These are phyloP conservation scores for Cardamine chenopodiifolia DNA, from an alignment of 345 rosid genomes.

Conservation along the genomic window DNA sequence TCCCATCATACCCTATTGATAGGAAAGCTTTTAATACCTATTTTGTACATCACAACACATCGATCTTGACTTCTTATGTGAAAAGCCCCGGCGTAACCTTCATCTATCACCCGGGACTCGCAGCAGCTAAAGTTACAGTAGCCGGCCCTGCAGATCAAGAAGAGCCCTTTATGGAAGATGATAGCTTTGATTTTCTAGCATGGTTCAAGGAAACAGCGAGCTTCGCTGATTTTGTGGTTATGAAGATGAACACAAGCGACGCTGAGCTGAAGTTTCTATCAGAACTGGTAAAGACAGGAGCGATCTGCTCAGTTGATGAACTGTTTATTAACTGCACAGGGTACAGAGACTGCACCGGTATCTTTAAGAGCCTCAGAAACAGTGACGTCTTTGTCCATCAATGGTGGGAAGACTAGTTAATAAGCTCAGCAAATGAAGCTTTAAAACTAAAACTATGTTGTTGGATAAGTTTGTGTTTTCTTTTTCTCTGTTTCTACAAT, in stretches of 20 bases:
- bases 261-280: constrained; percentile 62
- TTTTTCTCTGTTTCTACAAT: constrained; percentile 2
- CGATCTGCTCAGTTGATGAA: constrained; percentile 78
- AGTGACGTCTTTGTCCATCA: constrained; percentile 85
- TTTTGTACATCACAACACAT: constrained; percentile 79
- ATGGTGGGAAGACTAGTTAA: constrained; percentile 66
- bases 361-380: constrained; percentile 65
- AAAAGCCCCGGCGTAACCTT: constrained; percentile 73
- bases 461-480: constrained; percentile 1
- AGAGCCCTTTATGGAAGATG: constrained; percentile 55
- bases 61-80: constrained; percentile 67
- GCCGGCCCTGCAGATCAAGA: constrained; percentile 43
- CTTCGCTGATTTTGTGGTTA: constrained; percentile 70
- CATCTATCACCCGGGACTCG: constrained; percentile 79
- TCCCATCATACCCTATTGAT: constrained; percentile 68
- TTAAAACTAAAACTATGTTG: constrained; percentile 23
- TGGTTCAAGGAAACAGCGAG: constrained; percentile 83
- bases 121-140: constrained; percentile 31
- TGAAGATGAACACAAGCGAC: constrained; percentile 74
- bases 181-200: constrained; percentile 63
- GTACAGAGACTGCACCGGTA: constrained; percentile 50
- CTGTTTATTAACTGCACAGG: constrained; percentile 68
- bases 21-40: constrained; percentile 60
- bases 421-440: constrained; percentile 24
- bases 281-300: constrained; percentile 63